Evolutionary conservation across 495 filamentous ascomycete genomes (phyloP).

Genomic region (Penicillium bialowiezense): DNA sequence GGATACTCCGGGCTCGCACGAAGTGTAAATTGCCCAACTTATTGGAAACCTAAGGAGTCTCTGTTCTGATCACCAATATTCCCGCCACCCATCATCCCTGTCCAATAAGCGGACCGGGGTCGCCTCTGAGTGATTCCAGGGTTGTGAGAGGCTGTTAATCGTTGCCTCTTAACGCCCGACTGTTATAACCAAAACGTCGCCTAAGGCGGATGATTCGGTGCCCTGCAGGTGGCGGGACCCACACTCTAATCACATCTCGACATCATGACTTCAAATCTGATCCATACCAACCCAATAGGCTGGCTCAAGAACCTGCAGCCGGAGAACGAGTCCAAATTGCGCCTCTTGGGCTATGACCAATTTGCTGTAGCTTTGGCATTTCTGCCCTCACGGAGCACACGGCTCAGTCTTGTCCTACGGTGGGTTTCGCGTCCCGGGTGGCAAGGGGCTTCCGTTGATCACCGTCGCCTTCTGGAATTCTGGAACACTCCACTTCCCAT

Average conservation of each 20-base stretch:
- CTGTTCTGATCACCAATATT: not conserved
- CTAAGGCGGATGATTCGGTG: not conserved
- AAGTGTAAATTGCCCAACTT: not conserved
- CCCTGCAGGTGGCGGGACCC: slow-evolving; percentile 13
- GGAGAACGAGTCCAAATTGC: too few species aligned
- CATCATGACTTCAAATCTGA: slow-evolving; percentile 3
- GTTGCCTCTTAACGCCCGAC: slow-evolving; percentile 3
- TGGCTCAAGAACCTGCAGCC: too few species aligned
- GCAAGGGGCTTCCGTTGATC: slow-evolving; percentile 3
- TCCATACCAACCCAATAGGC: too few species aligned
- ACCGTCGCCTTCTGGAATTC: not conserved
- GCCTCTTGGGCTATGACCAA: too few species aligned
- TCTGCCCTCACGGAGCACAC: not conserved
- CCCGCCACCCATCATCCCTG: slow-evolving; percentile 6
- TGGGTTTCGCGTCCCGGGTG: not conserved
- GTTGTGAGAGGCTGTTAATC: too few species aligned
- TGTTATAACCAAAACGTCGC: not conserved
- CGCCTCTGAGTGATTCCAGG: too few species aligned
- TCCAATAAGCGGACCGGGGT: not conserved
- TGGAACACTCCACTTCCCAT: slow-evolving; percentile 4
- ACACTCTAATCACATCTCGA: slow-evolving; percentile 9
- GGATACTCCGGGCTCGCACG: not conserved
- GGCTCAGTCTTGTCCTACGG: not conserved
- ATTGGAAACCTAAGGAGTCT: not conserved
- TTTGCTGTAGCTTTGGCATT: too few species aligned